Conservation (phyloP, 164 flowering plant species). For the Echeveria elegans region DNA sequence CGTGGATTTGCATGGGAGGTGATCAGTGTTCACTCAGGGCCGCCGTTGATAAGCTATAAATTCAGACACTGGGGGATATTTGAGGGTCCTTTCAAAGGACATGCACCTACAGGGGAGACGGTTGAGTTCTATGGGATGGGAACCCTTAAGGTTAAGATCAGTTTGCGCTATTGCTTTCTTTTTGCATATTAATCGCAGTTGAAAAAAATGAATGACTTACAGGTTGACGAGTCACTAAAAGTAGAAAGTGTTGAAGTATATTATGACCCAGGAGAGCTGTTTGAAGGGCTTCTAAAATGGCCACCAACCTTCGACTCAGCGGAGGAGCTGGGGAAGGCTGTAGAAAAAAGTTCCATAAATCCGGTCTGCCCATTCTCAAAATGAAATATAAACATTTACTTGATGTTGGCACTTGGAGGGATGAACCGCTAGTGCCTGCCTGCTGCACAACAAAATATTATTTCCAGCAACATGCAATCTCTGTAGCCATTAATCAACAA, state of each 20-base stretch:
- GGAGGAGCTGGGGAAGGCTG: background rate
- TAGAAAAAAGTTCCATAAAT: background rate
- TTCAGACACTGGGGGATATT: slow-evolving; percentile 93
- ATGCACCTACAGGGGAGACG: slow-evolving; percentile 72
- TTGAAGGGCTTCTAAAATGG: slow-evolving; percentile 49
- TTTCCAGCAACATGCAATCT: background rate
- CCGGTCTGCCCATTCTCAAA: slow-evolving; percentile 2
- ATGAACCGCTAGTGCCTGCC: background rate
- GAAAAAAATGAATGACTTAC: background rate
- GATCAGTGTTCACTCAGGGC: slow-evolving; percentile 54
- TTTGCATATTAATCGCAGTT: background rate
- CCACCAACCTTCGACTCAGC: background rate
- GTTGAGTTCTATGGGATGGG: slow-evolving; percentile 62
- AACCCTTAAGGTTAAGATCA: background rate
- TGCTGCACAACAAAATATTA: too few relatives aligned
- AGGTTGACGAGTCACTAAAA: slow-evolving; percentile 57
- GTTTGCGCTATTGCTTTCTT: background rate
- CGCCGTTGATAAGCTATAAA: slow-evolving; percentile 67
- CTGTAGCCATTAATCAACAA: background rate
- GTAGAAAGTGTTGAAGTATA: slow-evolving; percentile 57
- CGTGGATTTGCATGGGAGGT: slow-evolving; percentile 96
- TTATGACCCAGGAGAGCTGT: slow-evolving; percentile 55
- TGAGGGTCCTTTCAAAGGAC: slow-evolving; percentile 80
- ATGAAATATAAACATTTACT: background rate
- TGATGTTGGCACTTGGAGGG: background rate